These are phyloP conservation scores for Phytophthora fragariaefolia DNA, from an alignment of 352 stramenopile genomes.

Conservation along the genomic window DNA sequence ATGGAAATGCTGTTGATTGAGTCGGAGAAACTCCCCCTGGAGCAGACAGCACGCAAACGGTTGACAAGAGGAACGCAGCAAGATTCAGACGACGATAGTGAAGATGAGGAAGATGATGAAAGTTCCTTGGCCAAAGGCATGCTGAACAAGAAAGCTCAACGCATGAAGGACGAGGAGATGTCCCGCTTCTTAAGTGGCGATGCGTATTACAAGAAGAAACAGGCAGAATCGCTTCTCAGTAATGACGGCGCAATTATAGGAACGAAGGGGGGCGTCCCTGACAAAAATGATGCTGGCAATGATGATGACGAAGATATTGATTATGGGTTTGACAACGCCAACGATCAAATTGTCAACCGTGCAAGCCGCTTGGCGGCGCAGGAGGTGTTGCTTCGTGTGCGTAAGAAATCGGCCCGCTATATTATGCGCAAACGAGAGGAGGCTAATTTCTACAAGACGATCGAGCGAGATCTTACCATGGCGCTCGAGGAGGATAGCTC, in stretches of 20 bases:
- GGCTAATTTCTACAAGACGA: slow-evolving; percentile 85
- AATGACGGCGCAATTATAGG: slow-evolving; percentile 16
- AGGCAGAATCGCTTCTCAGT: slow-evolving; percentile 47
- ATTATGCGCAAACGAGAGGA: slow-evolving; percentile 82
- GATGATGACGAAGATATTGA: slow-evolving; percentile 79
- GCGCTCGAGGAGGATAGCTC: slow-evolving; percentile 70
- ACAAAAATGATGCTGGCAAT: slow-evolving; percentile 28
- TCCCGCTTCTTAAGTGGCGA: slow-evolving; percentile 73
- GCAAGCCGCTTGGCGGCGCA: slow-evolving; percentile 76
- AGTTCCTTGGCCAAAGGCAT: slow-evolving; percentile 32
- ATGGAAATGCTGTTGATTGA: slow-evolving; percentile 93
- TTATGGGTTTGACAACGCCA: slow-evolving; percentile 87
- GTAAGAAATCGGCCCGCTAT: slow-evolving; percentile 77
- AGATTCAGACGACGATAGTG: slow-evolving; percentile 29
- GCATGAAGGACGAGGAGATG: slow-evolving; percentile 83
- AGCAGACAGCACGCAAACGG: slow-evolving; percentile 46
- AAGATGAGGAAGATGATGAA: slow-evolving; percentile 44
- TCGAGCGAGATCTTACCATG: slow-evolving; percentile 82
- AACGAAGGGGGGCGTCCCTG: slow-evolving; percentile 20
- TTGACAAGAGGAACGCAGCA: slow-evolving; percentile 23
- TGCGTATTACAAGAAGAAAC: slow-evolving; percentile 71
- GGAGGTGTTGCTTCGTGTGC: slow-evolving; percentile 71
- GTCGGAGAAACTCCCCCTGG: slow-evolving; percentile 65
- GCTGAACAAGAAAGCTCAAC: slow-evolving; percentile 49
- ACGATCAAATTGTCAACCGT: slow-evolving; percentile 81